Conservation (phyloP, 495 filamentous ascomycete genomes). For the Daldinia caldariorum region DNA sequence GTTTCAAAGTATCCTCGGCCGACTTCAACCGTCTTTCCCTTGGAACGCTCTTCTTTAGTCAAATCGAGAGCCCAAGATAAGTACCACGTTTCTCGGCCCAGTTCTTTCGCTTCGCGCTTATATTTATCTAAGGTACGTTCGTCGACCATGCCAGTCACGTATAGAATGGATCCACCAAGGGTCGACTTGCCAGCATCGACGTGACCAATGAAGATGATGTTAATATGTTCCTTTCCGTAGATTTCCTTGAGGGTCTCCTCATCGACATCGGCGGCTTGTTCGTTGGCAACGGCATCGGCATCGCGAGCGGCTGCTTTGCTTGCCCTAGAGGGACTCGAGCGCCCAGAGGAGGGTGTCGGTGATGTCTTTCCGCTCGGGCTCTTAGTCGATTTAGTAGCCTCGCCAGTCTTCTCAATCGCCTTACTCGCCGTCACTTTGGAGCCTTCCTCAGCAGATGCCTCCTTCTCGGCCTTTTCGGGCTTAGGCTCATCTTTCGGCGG, state of each 20-base stretch:
- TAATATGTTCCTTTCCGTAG: constrained; percentile 98
- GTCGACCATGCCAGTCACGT: constrained; percentile 97
- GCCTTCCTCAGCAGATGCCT: constrained; percentile 64
- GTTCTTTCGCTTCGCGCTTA: constrained; percentile 94
- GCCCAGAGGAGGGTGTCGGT: constrained; percentile 79
- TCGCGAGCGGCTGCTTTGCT: constrained; percentile 68
- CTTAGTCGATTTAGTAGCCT: constrained; percentile 72
- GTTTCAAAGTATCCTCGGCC: constrained; percentile 97
- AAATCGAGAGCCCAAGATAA: constrained; percentile 97
- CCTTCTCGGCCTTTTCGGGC: constrained; percentile 62
- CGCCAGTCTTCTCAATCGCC: constrained; percentile 83
- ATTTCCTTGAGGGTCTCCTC: constrained; percentile 92
- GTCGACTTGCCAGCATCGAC: constrained; percentile 98
- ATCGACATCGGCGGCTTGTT: constrained; percentile 89
- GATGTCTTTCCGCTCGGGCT: constrained; percentile 75
- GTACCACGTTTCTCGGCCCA: constrained; percentile 97
- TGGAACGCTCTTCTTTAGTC: constrained; percentile 93
- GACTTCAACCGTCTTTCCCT: constrained; percentile 99
- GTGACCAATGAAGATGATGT: constrained; percentile 98
- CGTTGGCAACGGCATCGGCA: constrained; percentile 84
- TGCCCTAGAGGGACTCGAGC: constrained; percentile 72
- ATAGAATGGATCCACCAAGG: constrained; percentile 89
- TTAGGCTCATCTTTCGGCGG: constrained; percentile 69
- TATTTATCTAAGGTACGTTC: constrained; percentile 98
- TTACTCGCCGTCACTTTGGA: constrained; percentile 70